Evolutionary conservation across 1,139 yeast species (phyloP).

Genomic region (Hansenula anomala): DNA sequence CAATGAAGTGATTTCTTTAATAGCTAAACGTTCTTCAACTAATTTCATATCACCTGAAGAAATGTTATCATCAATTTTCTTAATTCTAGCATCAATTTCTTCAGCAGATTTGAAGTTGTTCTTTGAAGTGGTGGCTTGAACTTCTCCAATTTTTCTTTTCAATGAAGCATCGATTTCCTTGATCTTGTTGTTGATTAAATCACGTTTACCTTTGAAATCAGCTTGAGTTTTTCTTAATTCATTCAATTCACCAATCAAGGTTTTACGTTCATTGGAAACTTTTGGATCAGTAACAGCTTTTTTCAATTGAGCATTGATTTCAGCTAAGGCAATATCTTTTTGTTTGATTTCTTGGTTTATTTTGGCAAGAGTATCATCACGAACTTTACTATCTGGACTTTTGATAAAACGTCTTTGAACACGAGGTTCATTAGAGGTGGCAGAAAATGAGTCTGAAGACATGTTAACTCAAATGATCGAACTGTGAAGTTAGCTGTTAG

Average conservation of each 20-base stretch:
- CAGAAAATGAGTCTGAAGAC: slow-evolving; percentile 1
- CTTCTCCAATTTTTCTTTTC: slow-evolving; percentile 75
- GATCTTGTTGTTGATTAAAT: slow-evolving; percentile 64
- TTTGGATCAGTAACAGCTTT: slow-evolving; percentile 34
- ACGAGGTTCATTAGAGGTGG: slow-evolving; percentile 13
- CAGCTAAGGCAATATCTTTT: slow-evolving; percentile 44
- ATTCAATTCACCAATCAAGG: slow-evolving; percentile 61
- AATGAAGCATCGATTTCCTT: slow-evolving; percentile 64
- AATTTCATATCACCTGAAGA: slow-evolving; percentile 79
- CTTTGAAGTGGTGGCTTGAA: slow-evolving; percentile 62
- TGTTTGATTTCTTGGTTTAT: slow-evolving; percentile 67
- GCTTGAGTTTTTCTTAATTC: slow-evolving; percentile 65
- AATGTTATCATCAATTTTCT: slow-evolving; percentile 65
- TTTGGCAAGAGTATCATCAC: slow-evolving; percentile 55
- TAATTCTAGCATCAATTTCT: slow-evolving; percentile 75
- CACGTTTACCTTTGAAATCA: slow-evolving; percentile 66
- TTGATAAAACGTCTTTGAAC: slow-evolving; percentile 50
- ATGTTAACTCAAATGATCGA: not conserved
- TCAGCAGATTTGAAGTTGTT: slow-evolving; percentile 63
- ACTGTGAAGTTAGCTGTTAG: not conserved
- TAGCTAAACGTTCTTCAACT: slow-evolving; percentile 84
- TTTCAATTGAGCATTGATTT: slow-evolving; percentile 29
- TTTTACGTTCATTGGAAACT: slow-evolving; percentile 50
- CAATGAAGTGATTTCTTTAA: slow-evolving; percentile 81
- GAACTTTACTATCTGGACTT: slow-evolving; percentile 63